Conservation (phyloP, 176 grass and related monocot genomes). For the Musa beccarii region DNA sequence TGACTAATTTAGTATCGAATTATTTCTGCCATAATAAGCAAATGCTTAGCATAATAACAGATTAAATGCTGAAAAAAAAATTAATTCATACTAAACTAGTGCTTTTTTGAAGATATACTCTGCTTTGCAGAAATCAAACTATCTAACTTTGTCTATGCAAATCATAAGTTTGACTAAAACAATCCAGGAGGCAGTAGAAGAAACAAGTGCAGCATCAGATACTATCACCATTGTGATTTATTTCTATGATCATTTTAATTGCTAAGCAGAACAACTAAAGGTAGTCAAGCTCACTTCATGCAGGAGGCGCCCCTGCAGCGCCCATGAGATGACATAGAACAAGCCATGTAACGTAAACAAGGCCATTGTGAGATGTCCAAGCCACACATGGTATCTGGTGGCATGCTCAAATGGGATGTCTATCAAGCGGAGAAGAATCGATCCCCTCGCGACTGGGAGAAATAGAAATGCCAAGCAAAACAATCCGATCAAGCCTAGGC, state of each 20-base stretch:
- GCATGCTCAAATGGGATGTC: constrained; percentile 98
- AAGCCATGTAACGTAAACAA: constrained; percentile 86
- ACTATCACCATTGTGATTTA: too few species aligned
- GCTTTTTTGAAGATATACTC: too few species aligned
- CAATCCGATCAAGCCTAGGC: constrained; percentile 53
- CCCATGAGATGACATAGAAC: constrained; percentile 44
- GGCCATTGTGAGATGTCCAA: constrained; percentile 97
- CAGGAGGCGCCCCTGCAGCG: constrained; percentile 31
- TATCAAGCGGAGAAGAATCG: constrained; percentile 85
- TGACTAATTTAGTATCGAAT: too few species aligned
- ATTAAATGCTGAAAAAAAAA: too few species aligned
- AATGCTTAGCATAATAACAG: too few species aligned
- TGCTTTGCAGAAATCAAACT: too few species aligned
- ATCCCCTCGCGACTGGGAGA: constrained; percentile 75
- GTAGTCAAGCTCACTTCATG: constrained; percentile 51
- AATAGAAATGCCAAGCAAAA: constrained; percentile 91
- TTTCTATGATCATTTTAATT: background rate
- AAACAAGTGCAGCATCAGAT: too few species aligned
- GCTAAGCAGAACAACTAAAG: background rate
- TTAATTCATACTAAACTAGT: too few species aligned
- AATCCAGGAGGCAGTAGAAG: too few species aligned
- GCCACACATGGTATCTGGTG: constrained; percentile 93
- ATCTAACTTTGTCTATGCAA: too few species aligned
- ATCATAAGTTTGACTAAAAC: too few species aligned
- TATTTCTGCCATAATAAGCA: too few species aligned